Conservation (phyloP, 257 asterid species). For the Solanum boliviense region DNA sequence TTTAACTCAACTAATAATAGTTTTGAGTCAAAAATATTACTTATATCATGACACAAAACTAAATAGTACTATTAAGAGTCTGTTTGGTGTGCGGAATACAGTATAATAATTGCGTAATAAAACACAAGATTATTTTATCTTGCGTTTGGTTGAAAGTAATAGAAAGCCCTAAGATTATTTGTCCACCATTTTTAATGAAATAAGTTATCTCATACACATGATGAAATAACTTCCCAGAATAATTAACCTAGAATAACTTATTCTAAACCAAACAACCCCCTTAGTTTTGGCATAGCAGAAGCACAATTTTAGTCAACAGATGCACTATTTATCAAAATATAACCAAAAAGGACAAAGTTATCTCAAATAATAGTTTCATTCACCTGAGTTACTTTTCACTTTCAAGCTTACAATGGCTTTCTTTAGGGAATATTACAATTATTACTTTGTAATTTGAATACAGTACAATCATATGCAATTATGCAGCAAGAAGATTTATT, state of each 20-base stretch:
- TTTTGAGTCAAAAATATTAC: too few relatives aligned
- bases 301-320: not conserved
- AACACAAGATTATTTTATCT: not conserved
- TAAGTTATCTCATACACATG: not conserved
- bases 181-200: not conserved
- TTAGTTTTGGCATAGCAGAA: not conserved
- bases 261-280: not conserved
- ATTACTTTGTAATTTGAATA: not conserved
- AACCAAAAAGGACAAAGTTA: not conserved
- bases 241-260: not conserved
- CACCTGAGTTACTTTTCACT: not conserved
- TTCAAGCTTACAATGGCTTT: not conserved
- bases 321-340: not conserved
- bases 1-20: too few relatives aligned
- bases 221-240: accelerated
- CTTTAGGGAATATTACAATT: not conserved
- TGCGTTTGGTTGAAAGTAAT: not conserved
- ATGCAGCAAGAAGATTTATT: not conserved
- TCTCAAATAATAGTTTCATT: not conserved
- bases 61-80: too few relatives aligned
- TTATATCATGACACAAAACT: too few relatives aligned
- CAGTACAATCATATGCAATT: not conserved
- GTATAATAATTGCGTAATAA: too few relatives aligned
- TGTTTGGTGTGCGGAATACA: accelerated
- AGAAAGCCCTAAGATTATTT: not conserved